Conservation (phyloP, 1,284 basidiomycete genomes). For the Puccinia sorghi region DNA sequence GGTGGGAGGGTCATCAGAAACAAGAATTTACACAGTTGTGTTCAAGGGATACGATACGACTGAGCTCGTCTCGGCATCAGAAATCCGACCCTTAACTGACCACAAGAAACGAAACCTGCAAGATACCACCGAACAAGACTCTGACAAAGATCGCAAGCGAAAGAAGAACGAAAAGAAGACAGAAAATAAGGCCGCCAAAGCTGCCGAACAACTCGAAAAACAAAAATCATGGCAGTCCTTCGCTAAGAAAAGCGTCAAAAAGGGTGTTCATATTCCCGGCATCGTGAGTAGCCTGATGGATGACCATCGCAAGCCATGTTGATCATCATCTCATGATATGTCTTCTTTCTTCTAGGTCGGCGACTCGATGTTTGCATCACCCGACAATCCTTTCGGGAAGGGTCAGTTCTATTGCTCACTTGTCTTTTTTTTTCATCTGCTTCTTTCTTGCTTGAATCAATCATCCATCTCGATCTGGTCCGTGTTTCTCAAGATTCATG, state of each 20-base stretch:
- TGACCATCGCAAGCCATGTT: neutral
- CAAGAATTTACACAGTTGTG: slow-evolving; percentile 84
- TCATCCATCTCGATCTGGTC: neutral
- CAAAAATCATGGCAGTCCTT: slow-evolving; percentile 96
- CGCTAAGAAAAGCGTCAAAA: slow-evolving; percentile 92
- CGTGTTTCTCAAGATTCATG: slow-evolving; percentile 1
- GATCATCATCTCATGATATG: neutral
- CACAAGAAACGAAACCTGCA: slow-evolving; percentile 53
- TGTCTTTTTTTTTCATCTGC: slow-evolving; percentile 23
- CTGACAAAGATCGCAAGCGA: slow-evolving; percentile 66
- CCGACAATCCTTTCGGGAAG: slow-evolving; percentile 85
- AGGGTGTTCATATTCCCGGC: slow-evolving; percentile 84
- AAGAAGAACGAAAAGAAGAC: slow-evolving; percentile 95
- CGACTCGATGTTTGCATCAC: slow-evolving; percentile 81
- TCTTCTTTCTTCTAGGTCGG: slow-evolving; percentile 37
- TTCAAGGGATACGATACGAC: slow-evolving; percentile 95
- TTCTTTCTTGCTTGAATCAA: slow-evolving; percentile 8
- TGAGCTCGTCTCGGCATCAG: slow-evolving; percentile 75
- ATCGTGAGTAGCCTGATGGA: slow-evolving; percentile 62
- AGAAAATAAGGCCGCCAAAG: slow-evolving; percentile 78
- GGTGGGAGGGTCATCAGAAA: slow-evolving; percentile 79
- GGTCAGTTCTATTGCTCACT: slow-evolving; percentile 61
- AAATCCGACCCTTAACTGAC: slow-evolving; percentile 54
- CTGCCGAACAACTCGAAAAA: slow-evolving; percentile 83
- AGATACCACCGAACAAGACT: slow-evolving; percentile 50